Base-by-base conservation (phyloP, 768 basidiomycete genomes). In the Lentinula boryana region DNA sequence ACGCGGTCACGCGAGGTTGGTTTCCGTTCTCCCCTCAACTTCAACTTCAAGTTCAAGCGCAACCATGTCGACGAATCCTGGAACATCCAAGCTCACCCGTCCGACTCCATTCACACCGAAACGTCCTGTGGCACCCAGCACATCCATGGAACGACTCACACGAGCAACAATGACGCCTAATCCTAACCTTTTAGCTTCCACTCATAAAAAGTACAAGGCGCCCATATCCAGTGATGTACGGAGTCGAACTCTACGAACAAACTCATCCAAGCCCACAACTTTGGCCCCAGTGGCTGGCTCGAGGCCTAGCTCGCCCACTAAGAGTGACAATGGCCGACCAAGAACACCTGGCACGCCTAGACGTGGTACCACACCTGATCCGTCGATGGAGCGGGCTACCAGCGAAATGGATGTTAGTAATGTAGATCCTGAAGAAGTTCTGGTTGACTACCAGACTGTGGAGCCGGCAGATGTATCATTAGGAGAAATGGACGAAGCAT, bases 361-460 rank as follows among this genome's bases (percentile, higher is more conserved):
- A 43, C 65, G 79, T 56, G 74, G 69, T 31, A 68, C 69, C 52
- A 75, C 80, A 5, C 76, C 81, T 36, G 86, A 80, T 63, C 83
- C 84, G 0, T 74, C 68, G 1, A 67, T 80, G 21, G 74, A 75
- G 69, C 78, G 77, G 48, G 71, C 74, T 18, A 71, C 78, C 0
- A 87, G 86, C 65, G 85, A 88, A 66, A 90, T 88, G 87, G 89
- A 90, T 62, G 83, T 89, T 21, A 88, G 82, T 69, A 80, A 83
- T 57, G 80, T 89, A 43, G 88, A 92, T 69, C 79, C 79, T 5
- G 91, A 93, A 69, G 86, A 88, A 9, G 88, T 82, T 0, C 76
- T 93, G 9, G 85, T 93, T 6, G 91, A 93, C 70, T 88, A 75
- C 63, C 79, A 88, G 68, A 89, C 76, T 1, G 82, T 93, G 1